phyloP scores from a whole-genome alignment of 1,284 basidiomycete species.

The Fomitopsis pinicola region DNA sequence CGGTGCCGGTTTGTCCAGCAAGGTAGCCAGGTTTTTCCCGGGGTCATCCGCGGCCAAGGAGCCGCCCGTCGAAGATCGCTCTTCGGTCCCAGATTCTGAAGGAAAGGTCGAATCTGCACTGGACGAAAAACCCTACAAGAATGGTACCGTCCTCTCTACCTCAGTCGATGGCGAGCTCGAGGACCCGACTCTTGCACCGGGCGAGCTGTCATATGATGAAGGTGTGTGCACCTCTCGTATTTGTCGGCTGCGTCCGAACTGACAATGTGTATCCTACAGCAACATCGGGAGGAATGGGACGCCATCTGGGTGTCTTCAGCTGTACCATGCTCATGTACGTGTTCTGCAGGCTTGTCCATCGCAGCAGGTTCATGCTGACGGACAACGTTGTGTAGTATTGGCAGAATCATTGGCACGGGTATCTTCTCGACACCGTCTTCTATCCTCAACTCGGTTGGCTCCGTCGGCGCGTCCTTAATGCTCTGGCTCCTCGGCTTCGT shows the following conservation, averaged over 20 bases:
- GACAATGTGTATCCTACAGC: conserved; percentile 11
- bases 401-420: conserved; percentile 55
- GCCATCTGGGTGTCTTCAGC: conserved; percentile 28
- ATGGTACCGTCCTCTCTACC: background rate
- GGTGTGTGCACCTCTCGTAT: conserved; percentile 7
- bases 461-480: conserved; percentile 55
- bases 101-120: background rate
- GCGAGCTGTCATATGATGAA: conserved; percentile 20
- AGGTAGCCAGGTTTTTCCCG: background rate
- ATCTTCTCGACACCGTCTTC: conserved; percentile 63
- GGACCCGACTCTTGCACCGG: conserved; percentile 9
- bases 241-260: too few species aligned
- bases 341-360: background rate
- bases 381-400: conserved; percentile 32
- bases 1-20: background rate
- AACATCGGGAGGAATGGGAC: conserved; percentile 27
- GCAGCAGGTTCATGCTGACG: conserved; percentile 18
- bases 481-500: conserved; percentile 73
- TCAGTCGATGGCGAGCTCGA: background rate
- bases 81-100: background rate
- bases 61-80: background rate
- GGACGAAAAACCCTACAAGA: background rate
- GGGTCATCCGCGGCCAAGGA: background rate
- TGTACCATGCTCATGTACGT: conserved; percentile 28
- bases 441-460: conserved; percentile 60